Evolutionary conservation across 2,329 filamentous ascomycete species (phyloP), one percentile per base, ranked within the genome.

Genomic region (Sphaceloma murrayae): DNA sequence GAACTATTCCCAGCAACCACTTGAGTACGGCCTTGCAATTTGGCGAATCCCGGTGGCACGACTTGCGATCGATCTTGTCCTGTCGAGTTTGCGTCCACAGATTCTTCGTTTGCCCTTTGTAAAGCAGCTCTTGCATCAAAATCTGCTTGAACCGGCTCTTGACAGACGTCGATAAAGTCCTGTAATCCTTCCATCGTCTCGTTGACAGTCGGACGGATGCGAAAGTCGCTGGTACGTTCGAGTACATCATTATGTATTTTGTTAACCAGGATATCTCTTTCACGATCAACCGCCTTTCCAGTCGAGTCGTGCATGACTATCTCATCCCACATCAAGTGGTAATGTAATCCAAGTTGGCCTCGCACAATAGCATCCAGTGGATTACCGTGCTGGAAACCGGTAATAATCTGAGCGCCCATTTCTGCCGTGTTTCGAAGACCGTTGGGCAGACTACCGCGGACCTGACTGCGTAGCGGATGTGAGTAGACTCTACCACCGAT

Each of bases 341-440:
- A 95, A 11, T 80, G 80, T 14, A 98, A 73, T 18, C 82, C 84
- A 38, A 98, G 73, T 62, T 98, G 93, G 11, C 85, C 88, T 52
- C 91, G 80, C 46, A 98, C 80, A 48, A 98, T 78, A 38, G 88
- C 77, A 59, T 95, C 93, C 54, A 98, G 67, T 4, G 91, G 91
- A 55, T 98, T 98, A 13, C 93, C 93, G 52, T 85, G 78, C 53
- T 96, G 87, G 59, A 96, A 98, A 0, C 91, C 91, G 24, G 93
- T 95, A 49, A 98, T 87, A 48, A 98, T 96, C 72, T 98, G 94
- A 45, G 89, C 91, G 19, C 91, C 91, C 80, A 95, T 93, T 61
- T 98, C 91, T 22, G 86, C 91, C 14, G 88, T 96, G 57, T 82
- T 82, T 40, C 65, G 74, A 60, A 72, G 75, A 63, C 69, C 58